phyloP scores from a whole-genome alignment of 345 rosid genomes.

The Schrenkiella parvula region DNA sequence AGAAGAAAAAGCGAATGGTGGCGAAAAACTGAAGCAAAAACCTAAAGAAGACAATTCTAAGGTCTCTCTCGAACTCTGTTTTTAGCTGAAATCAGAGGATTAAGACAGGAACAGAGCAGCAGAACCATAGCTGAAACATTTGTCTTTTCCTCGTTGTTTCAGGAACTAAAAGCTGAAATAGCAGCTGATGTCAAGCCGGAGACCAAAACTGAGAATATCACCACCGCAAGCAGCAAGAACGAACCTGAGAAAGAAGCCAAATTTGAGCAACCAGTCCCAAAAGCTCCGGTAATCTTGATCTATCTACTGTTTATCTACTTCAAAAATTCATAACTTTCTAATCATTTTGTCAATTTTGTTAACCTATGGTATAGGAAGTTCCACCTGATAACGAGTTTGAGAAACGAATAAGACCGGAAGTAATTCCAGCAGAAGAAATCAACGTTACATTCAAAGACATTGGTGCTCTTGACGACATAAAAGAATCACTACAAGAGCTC shows the following conservation, averaged over 20 bases:
- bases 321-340: neutral
- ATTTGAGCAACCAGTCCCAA: conserved; percentile 33
- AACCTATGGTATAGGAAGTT: conserved; percentile 46
- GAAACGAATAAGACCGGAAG: conserved; percentile 95
- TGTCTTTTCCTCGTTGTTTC: neutral
- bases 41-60: conserved; percentile 34
- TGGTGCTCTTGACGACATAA: conserved; percentile 82
- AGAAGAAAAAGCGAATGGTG: conserved; percentile 51
- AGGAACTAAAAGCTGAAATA: conserved; percentile 43
- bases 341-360: neutral
- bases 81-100: conserved; percentile 2
- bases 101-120: neutral
- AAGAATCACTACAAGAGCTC: conserved; percentile 90
- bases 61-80: conserved; percentile 5
- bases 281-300: conserved; percentile 44
- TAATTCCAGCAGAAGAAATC: conserved; percentile 78
- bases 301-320: neutral
- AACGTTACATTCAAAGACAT: conserved; percentile 71
- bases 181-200: conserved; percentile 36
- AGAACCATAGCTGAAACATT: neutral
- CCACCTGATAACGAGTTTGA: conserved; percentile 92
- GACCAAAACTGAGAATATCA: conserved; percentile 34
- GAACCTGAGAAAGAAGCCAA: conserved; percentile 39
- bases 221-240: conserved; percentile 39
- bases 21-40: conserved; percentile 43